Evolutionary conservation across 1,284 basidiomycete species (phyloP).

Genomic region (Fomitopsis pinicola): DNA sequence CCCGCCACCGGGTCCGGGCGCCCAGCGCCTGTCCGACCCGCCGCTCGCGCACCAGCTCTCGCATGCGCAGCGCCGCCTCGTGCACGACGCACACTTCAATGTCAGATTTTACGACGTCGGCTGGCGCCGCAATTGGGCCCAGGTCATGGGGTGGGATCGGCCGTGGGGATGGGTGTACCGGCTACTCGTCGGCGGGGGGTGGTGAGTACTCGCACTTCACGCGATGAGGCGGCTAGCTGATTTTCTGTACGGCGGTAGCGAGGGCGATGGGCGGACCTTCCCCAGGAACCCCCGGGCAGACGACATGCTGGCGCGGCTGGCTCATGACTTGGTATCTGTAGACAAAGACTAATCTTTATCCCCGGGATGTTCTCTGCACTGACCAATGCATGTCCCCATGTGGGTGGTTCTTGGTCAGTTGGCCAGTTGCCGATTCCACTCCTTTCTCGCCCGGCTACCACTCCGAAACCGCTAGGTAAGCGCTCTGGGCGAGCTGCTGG

Average conservation of each 20-base stretch:
- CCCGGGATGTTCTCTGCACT: background rate
- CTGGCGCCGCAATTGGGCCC: conserved; percentile 65
- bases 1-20: conserved; percentile 34
- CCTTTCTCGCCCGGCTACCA: background rate
- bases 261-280: conserved; percentile 63
- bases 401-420: background rate
- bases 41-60: conserved; percentile 77
- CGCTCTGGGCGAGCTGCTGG: background rate
- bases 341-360: conserved; percentile 38
- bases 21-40: conserved; percentile 49
- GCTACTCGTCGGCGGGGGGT: conserved; percentile 54
- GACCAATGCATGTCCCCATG: background rate
- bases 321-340: conserved; percentile 49
- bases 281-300: conserved; percentile 63
- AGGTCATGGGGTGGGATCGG: conserved; percentile 56
- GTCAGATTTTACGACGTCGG: conserved; percentile 78
- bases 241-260: conserved; percentile 30
- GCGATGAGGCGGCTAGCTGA: background rate
- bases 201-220: conserved; percentile 38
- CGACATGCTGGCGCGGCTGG: conserved; percentile 57
- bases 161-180: conserved; percentile 48
- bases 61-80: conserved; percentile 60
- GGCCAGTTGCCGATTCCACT: background rate
- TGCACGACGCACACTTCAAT: conserved; percentile 60
- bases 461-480: background rate